Evolutionary conservation across 2,329 filamentous ascomycete species (phyloP).

Genomic region (Fusarium protoensiforme): DNA sequence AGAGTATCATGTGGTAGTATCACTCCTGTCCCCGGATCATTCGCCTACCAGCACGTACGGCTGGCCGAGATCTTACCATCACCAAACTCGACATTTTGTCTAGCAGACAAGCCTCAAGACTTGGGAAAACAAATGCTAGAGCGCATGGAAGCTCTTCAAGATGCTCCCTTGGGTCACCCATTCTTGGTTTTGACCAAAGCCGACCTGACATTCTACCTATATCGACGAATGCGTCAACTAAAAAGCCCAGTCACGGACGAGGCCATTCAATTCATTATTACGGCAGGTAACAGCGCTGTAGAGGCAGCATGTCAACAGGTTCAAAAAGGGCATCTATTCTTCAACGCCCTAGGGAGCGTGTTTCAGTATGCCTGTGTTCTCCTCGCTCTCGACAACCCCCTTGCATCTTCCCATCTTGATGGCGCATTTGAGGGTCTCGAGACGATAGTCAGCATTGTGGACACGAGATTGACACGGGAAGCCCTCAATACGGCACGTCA

Average conservation of each 20-base stretch:
- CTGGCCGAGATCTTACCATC: constrained; percentile 33
- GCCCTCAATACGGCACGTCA: constrained; percentile 34
- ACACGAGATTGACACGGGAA: constrained; percentile 34
- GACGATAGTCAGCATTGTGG: constrained; percentile 22
- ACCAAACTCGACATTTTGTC: constrained; percentile 32
- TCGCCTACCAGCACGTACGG: constrained; percentile 35
- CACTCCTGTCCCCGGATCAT: constrained; percentile 17
- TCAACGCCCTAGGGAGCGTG: constrained; percentile 39
- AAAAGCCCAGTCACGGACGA: constrained; percentile 28
- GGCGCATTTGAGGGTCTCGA: constrained; percentile 30
- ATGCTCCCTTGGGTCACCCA: constrained; percentile 19
- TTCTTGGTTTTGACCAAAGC: constrained; percentile 37
- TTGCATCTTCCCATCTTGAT: constrained; percentile 14
- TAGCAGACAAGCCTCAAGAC: constrained; percentile 18
- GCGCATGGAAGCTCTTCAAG: constrained; percentile 24
- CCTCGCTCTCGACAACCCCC: constrained; percentile 34
- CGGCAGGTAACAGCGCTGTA: constrained; percentile 27
- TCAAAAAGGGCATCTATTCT: constrained; percentile 31
- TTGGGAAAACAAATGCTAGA: constrained; percentile 29
- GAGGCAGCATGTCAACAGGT: constrained; percentile 29
- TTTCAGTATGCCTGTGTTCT: constrained; percentile 39
- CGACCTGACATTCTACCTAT: constrained; percentile 39
- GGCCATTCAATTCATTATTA: constrained; percentile 24
- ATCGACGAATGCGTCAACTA: constrained; percentile 38
- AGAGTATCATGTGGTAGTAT: constrained; percentile 33